These are phyloP conservation scores for Epichloe uncinata DNA, from an alignment of 2,329 filamentous ascomycete species.

Conservation along the genomic window DNA sequence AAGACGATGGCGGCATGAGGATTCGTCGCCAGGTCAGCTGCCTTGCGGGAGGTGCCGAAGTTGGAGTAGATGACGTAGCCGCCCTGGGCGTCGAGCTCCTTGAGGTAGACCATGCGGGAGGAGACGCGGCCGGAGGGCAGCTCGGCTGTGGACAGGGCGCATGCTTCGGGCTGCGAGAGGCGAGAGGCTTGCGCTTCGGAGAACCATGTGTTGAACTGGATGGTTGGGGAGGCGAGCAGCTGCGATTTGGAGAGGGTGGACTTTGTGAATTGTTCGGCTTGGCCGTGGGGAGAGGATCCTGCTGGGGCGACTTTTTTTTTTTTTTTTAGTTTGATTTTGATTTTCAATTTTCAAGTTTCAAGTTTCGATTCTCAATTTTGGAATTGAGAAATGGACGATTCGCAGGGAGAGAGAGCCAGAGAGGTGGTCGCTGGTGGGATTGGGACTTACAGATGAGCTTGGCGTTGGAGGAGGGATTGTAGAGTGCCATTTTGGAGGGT, in stretches of 20 bases:
- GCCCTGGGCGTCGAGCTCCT: slow-evolving; percentile 63
- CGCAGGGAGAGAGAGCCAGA: too few relatives aligned
- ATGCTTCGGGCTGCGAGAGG: slow-evolving; percentile 73
- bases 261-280: slow-evolving; percentile 63
- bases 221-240: slow-evolving; percentile 52
- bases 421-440: neutral
- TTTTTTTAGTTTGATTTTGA: rapidly evolving
- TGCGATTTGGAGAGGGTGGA: slow-evolving; percentile 47
- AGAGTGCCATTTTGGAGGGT: slow-evolving; percentile 30
- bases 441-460: slow-evolving; percentile 37
- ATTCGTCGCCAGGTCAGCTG: slow-evolving; percentile 57
- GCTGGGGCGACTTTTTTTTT: slow-evolving; percentile 45
- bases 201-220: slow-evolving; percentile 90
- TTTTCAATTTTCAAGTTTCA: too few relatives aligned
- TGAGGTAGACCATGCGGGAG: slow-evolving; percentile 82
- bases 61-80: slow-evolving; percentile 94
- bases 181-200: slow-evolving; percentile 46
- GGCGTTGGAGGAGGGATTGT: slow-evolving; percentile 15
- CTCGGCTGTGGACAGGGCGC: slow-evolving; percentile 70
- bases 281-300: slow-evolving; percentile 40
- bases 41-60: slow-evolving; percentile 64
- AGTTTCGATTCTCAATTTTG: too few relatives aligned
- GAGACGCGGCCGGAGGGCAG: slow-evolving; percentile 76
- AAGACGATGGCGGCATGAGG: slow-evolving; percentile 74
- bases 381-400: neutral